phyloP scores from a whole-genome alignment of 2,329 filamentous ascomycete species.

The Aphanocladium album region DNA sequence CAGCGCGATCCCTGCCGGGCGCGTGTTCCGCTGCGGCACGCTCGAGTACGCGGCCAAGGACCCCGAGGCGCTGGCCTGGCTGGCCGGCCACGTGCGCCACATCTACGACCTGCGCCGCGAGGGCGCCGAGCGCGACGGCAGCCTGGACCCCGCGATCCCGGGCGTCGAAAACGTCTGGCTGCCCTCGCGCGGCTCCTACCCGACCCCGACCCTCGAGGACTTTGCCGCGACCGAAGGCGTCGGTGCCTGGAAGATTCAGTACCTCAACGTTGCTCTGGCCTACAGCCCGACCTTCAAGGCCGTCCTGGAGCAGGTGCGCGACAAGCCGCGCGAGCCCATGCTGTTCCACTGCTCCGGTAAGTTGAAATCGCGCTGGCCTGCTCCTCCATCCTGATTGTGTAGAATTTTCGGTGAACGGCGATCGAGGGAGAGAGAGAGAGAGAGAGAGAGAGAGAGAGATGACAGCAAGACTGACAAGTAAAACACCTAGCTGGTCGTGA shows the following conservation, averaged over 20 bases:
- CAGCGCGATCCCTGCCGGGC: constrained; percentile 35
- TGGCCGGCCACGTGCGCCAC: constrained; percentile 34
- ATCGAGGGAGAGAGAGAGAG: too few species aligned
- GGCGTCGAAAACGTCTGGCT: constrained; percentile 45
- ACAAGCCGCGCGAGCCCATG: constrained; percentile 39
- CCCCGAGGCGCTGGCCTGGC: constrained; percentile 28
- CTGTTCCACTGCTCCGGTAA: constrained; percentile 52
- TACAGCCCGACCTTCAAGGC: constrained; percentile 39
- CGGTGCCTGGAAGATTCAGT: constrained; percentile 40
- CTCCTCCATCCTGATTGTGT: too few species aligned
- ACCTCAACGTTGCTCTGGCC: constrained; percentile 39
- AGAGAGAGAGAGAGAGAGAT: too few species aligned
- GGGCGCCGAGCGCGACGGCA: constrained; percentile 33
- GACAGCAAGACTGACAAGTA: background rate
- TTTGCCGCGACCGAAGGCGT: constrained; percentile 44
- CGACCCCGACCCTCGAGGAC: constrained; percentile 30
- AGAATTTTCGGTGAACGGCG: too few species aligned
- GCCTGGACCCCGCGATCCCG: constrained; percentile 40
- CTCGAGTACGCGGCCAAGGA: constrained; percentile 29
- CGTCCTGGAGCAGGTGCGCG: constrained; percentile 44
- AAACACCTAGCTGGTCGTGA: constrained; percentile 44
- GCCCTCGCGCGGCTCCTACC: constrained; percentile 29
- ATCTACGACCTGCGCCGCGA: constrained; percentile 49
- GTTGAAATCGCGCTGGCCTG: constrained; percentile 17
- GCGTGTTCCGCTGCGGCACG: constrained; percentile 43